Evolutionary conservation across 176 grass and related monocot species (phyloP), one percentile per base, ranked within the genome.

Genomic region (Avena atlantica): DNA sequence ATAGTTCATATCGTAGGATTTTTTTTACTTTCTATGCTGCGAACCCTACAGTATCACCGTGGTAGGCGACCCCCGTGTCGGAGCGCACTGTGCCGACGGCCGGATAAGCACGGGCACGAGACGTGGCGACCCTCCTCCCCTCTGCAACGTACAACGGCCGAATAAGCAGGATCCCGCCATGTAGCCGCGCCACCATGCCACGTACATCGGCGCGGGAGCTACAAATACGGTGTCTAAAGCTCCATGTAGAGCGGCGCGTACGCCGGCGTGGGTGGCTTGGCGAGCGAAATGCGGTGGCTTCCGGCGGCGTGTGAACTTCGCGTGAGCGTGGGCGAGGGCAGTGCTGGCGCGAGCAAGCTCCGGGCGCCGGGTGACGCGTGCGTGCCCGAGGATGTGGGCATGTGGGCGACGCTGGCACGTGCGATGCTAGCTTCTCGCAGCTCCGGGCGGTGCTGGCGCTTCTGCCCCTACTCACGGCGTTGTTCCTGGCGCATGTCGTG

Each of bases 401-500:
- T 6, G 37, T 40, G 37, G 31, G 31, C 31, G 31, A 34, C 5
- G 37, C 4, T 40, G 37, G 37, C 37, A 3, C 37, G 37, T 40
- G 37, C 37, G 37, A 40, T 4, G 37, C 37, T 40, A 40, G 37
- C 37, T 40, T 6, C 4, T 40, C 37, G 5, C 37, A 40, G 37
- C 37, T 40, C 37, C 37, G 4, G 5, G 37, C 37, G 37, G 37
- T 0, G 37, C 37, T 92, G 93, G 91, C 90, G 31, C 42, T 85
- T 51, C 81, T 95, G 8, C 50, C 79, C 16, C 15, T 83, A 12
- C 2, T 95, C 21, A 82, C 83, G 2, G 45, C 12, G 27, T 31
- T 87, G 25, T 74, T 95, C 15, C 74, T 92, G 34, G 86, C 88
- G 75, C 36, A 86, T 70, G 31, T 88, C 2, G 56, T 34, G 37